These are phyloP conservation scores for Xanthoconium stramineum DNA, from an alignment of 768 basidiomycete species.

Conservation along the genomic window DNA sequence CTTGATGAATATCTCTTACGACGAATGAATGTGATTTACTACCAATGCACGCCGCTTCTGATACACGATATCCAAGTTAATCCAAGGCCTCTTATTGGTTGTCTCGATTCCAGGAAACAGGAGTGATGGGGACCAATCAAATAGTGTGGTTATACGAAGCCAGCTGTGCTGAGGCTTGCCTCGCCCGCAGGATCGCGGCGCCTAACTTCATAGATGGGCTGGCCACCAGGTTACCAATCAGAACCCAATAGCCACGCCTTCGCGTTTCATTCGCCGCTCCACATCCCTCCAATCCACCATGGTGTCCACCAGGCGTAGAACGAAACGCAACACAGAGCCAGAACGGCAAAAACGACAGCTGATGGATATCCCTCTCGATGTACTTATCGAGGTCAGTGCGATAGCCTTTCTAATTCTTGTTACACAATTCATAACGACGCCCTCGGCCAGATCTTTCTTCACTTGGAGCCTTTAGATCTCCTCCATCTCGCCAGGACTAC, in stretches of 20 bases:
- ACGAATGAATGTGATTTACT: constrained; percentile 15
- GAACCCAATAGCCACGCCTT: neutral
- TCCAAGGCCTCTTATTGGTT: too few species aligned
- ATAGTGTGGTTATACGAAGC: too few species aligned
- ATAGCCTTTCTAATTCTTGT: neutral
- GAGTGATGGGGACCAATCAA: too few species aligned
- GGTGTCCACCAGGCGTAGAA: neutral
- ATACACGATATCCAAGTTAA: too few species aligned
- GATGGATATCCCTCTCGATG: constrained; percentile 12
- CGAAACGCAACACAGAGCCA: neutral
- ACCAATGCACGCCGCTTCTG: neutral
- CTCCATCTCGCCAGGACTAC: constrained; percentile 31
- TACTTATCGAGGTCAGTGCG: constrained; percentile 12
- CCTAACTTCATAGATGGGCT: too few species aligned
- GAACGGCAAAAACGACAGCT: neutral
- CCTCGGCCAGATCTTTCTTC: constrained; percentile 18
- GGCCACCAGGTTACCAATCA: too few species aligned
- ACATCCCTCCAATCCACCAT: neutral
- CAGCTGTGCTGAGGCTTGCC: too few species aligned
- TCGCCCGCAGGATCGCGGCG: too few species aligned
- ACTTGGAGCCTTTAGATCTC: constrained; percentile 31
- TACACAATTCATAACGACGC: neutral
- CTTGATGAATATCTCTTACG: constrained; percentile 9
- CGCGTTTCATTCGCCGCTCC: neutral
- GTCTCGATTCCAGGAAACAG: too few species aligned